phyloP scores from a whole-genome alignment of 768 basidiomycete genomes.

The Tubosaeta sp. region DNA sequence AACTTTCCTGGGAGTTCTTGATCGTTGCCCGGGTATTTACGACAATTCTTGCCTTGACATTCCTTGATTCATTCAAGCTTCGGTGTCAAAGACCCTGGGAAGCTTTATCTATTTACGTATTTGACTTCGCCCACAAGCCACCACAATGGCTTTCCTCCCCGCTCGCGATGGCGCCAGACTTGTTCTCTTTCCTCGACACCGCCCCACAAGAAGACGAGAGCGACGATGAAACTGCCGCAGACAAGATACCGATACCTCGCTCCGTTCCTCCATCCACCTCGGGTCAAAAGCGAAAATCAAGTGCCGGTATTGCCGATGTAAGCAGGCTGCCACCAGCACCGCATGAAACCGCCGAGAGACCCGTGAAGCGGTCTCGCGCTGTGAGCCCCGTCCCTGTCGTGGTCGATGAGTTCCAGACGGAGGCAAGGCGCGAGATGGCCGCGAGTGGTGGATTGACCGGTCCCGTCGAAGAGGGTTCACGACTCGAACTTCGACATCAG shows the following conservation, averaged over 20 bases:
- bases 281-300: conserved; percentile 26
- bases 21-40: background rate
- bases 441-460: conserved; percentile 86
- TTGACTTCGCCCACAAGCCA: background rate
- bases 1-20: too few species aligned
- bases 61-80: background rate
- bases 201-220: conserved; percentile 23
- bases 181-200: conserved; percentile 30
- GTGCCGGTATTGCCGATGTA: conserved; percentile 4
- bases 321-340: conserved; percentile 5
- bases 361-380: conserved; percentile 56
- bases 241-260: background rate
- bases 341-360: conserved; percentile 30
- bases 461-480: conserved; percentile 58
- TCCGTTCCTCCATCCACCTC: background rate
- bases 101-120: background rate
- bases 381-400: conserved; percentile 68
- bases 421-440: conserved; percentile 87
- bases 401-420: conserved; percentile 92
- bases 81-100: background rate
- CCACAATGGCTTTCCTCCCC: background rate
- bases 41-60: background rate
- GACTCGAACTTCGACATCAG: conserved; percentile 79
- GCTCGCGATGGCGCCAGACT: conserved; percentile 23
- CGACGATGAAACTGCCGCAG: conserved; percentile 17